Base-by-base conservation (phyloP, 164 flowering plant genomes). In the Cinnamomum micranthum region DNA sequence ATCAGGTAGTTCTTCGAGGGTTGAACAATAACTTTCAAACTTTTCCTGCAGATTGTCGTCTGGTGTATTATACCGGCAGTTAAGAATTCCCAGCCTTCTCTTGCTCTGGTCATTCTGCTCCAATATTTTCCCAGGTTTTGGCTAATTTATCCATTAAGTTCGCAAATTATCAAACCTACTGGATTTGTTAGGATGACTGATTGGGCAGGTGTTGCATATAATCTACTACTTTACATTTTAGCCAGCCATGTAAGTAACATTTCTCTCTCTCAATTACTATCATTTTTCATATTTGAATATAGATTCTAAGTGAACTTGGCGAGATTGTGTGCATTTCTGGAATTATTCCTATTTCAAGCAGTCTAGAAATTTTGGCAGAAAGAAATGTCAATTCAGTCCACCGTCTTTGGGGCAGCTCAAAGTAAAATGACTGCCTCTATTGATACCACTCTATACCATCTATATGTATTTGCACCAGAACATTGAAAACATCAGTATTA, bases 91-190 rank as follows among this genome's bases (percentile, higher is more conserved):
- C 82, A 74, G 60, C 75, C 86, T 63, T 90, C 92, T 51, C 94
- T 92, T 78, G 92, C 90, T 0, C 81, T 92, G 71, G 87, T 94
- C 78, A 94, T 94, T 72, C 86, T 94, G 76, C 72, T 94, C 23
- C 98, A 94, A 67, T 94, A 96, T 75, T n/a, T 92, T 73, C 98
- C 99, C 6, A 84, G 98, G 79, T 78, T 96, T 14, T 96, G 94
- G 83, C 83, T 94, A 65, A 94, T 94, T 77, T 96, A 92, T 74
- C 99, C 99, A 7, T 77, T 96, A 70, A 89, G 96, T 75, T 86
- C 94, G 77, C 85, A 92, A 81, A 91, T 96, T 71, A 85, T 15
- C 59, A 52, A 52, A 52, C 17, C 59, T 14, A 52, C 59, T 52
- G 59, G 59, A 52, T 19, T 52, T 52, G 3, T 52, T 6, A 52